Base-by-base conservation (phyloP, 2,329 filamentous ascomycete species). In the Mycosphaerella sp. region DNA sequence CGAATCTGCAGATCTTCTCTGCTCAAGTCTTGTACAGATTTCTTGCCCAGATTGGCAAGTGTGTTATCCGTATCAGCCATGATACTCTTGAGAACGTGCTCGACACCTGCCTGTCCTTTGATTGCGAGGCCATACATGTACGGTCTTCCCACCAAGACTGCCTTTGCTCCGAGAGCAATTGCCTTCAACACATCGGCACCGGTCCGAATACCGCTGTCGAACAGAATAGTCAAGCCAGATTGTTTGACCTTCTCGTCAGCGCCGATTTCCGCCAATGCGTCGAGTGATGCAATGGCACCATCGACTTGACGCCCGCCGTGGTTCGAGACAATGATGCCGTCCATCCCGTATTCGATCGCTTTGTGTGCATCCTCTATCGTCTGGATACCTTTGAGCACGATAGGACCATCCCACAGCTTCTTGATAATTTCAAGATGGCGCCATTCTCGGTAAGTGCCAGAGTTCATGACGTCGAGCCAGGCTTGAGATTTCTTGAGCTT, bases 381-480 rank as follows among this genome's bases (percentile, higher is more conserved):
- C 62, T 80, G 77, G 50, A 77, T 81, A 0, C 82, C 83, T 67
- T 85, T 85, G 36, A 82, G 73, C 57, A 81, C 77, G 49, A 89
- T 80, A 0, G 83, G 81, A 0, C 83, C 82, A 55, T 82, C 76
- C 82, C 84, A 88, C 54, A 83, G 67, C 60, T 79, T 72, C 58
- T 78, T 76, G 57, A 88, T 64, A 32, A 80, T 72, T 21, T 74
- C 72, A 34, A 87, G 66, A 38, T 87, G 75, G 1, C 82, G 77
- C 85, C 84, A 87, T 0, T 74, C 73, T 8, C 66, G 65, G 36
- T 63, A 60, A 8, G 58, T 59, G 29, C 66, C 66, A 2, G 67
- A 69, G 4, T 70, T 68, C 5, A 72, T 56, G 0, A 70, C 55
- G 17, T 63, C 67, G 0, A 66, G 67, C 58, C 70, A 73, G 6